phyloP scores from a whole-genome alignment of 2,329 filamentous ascomycete genomes.

The Neofusicoccum kwambonambiense region DNA sequence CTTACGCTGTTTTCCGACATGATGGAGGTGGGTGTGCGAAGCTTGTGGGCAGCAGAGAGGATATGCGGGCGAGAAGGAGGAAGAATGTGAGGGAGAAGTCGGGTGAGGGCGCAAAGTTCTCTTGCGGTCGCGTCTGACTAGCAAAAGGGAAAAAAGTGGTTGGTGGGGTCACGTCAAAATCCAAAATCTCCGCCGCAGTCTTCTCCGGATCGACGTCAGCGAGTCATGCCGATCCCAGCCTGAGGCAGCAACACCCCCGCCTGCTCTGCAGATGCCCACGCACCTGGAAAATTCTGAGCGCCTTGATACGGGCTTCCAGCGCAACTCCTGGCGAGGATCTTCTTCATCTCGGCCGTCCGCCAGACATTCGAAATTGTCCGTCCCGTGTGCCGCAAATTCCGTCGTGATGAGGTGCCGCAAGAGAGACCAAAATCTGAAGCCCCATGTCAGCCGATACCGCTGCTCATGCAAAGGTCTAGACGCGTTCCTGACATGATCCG shows the following conservation, averaged over 20 bases:
- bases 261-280: background rate
- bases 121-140: background rate
- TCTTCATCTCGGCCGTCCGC: no score
- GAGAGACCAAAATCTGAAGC: background rate
- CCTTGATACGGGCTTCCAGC: background rate
- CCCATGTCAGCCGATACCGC: background rate
- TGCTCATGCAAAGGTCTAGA: background rate
- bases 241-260: background rate
- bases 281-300: background rate
- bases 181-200: conserved; percentile 9
- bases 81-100: background rate
- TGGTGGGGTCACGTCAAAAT: conserved; percentile 15
- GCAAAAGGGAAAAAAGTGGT: conserved; percentile 11
- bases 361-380: no score
- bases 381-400: no score
- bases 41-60: background rate
- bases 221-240: conserved; percentile 14
- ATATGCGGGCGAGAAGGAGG: no score
- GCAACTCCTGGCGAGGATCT: no score
- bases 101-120: background rate
- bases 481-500: background rate
- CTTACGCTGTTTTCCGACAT: conserved; percentile 19
- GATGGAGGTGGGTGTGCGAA: background rate
- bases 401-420: no score
- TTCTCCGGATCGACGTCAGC: conserved; percentile 17